A percentile compares a stretch with the other conserved stretches of the same genome.
phyloP scores from a whole-genome alignment of 2,329 filamentous ascomycete genomes.

The Paecilomyces formosus region DNA sequence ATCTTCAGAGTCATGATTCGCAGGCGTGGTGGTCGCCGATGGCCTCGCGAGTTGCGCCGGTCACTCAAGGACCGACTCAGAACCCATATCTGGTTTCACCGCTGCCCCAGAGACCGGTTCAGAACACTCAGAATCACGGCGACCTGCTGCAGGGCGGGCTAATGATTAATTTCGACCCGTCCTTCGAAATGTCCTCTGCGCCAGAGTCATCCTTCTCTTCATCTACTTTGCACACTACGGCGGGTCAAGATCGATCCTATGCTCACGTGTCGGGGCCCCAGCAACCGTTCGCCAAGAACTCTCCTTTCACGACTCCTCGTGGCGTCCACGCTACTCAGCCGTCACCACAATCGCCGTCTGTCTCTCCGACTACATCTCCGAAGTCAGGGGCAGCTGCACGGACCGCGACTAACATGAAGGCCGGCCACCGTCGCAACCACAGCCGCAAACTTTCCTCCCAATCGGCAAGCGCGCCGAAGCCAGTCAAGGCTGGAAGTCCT shows the following conservation, averaged over 20 bases:
- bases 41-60: conserved; percentile 23
- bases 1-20: conserved; percentile 28
- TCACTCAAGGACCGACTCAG: conserved; percentile 26
- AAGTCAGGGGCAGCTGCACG: conserved; percentile 15
- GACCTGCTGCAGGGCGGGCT: conserved; percentile 32
- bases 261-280: conserved; percentile 7
- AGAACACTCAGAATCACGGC: conserved; percentile 18
- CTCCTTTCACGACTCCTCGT: conserved; percentile 21
- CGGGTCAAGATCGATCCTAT: conserved; percentile 11
- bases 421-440: conserved; percentile 28
- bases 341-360: conserved; percentile 30
- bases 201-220: conserved; percentile 21
- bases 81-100: conserved; percentile 30
- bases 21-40: conserved; percentile 37
- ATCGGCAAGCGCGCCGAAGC: conserved; percentile 22
- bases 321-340: conserved; percentile 13
- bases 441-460: conserved; percentile 34
- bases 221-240: conserved; percentile 13
- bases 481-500: conserved; percentile 24
- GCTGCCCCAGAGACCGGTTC: conserved; percentile 24
- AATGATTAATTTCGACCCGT: conserved; percentile 31
- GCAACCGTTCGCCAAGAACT: conserved; percentile 16
- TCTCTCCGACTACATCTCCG: conserved; percentile 30
- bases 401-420: conserved; percentile 20
- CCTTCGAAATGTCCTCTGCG: conserved; percentile 24